Evolutionary conservation across 2,329 filamentous ascomycete species (phyloP).

Genomic region (Clonostachys sp.): DNA sequence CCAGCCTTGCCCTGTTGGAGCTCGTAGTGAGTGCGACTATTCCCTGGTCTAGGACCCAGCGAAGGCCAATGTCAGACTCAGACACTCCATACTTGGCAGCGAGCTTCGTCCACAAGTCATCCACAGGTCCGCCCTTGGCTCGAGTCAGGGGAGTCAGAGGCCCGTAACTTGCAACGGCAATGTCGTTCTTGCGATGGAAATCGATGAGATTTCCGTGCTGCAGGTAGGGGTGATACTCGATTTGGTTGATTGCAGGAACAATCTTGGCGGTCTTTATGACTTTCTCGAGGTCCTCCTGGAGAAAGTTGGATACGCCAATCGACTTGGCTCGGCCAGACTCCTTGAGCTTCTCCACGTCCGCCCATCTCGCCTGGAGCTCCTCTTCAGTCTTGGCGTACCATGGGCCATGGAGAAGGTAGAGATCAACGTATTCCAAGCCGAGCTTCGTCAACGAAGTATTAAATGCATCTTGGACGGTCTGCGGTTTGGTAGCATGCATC

Average conservation of each 20-base stretch:
- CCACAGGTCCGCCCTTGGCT: constrained; percentile 47
- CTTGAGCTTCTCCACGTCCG: constrained; percentile 60
- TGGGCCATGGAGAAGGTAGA: constrained; percentile 61
- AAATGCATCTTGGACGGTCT: constrained; percentile 45
- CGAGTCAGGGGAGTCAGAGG: constrained; percentile 46
- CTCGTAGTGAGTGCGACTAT: constrained; percentile 57
- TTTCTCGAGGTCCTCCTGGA: constrained; percentile 48
- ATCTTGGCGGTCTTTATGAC: constrained; percentile 55
- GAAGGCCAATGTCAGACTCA: constrained; percentile 49
- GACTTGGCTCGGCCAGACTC: constrained; percentile 60
- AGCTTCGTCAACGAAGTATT: constrained; percentile 58
- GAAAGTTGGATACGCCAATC: constrained; percentile 77
- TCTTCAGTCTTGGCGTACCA: constrained; percentile 43
- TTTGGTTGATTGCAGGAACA: constrained; percentile 70
- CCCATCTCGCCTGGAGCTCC: constrained; percentile 56
- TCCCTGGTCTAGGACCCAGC: constrained; percentile 58
- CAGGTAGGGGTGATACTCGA: constrained; percentile 75
- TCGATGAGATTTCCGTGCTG: constrained; percentile 57
- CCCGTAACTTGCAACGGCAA: constrained; percentile 50
- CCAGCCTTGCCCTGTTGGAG: constrained; percentile 50
- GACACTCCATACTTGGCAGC: constrained; percentile 55
- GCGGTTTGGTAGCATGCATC: constrained; percentile 31
- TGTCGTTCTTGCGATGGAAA: constrained; percentile 52
- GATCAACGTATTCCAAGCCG: constrained; percentile 66
- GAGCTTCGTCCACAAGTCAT: constrained; percentile 41